Conservation (phyloP, 768 basidiomycete species). For the Boletus tomentosulus region DNA sequence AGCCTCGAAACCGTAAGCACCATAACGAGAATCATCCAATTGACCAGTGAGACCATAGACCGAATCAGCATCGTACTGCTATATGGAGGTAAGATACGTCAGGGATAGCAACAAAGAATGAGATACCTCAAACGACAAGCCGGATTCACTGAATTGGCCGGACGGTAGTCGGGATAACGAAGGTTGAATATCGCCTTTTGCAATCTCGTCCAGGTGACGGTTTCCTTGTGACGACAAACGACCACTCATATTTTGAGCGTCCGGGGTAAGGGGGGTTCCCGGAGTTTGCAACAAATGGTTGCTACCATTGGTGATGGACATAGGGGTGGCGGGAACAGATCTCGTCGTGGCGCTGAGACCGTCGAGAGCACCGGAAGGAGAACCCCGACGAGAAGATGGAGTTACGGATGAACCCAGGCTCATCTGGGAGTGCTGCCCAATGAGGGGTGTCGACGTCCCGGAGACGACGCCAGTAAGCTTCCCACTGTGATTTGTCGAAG, state of each 20-base stretch:
- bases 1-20: constrained; percentile 54
- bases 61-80: constrained; percentile 58
- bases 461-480: constrained; percentile 48
- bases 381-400: constrained; percentile 67
- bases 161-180: constrained; percentile 67
- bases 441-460: constrained; percentile 59
- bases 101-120: constrained; percentile 8
- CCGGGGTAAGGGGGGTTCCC: constrained; percentile 57
- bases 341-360: constrained; percentile 58
- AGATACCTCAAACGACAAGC: constrained; percentile 54
- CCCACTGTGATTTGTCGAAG: constrained; percentile 47
- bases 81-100: constrained; percentile 12
- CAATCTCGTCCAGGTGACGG: constrained; percentile 47
- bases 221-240: constrained; percentile 49
- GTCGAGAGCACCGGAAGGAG: constrained; percentile 65
- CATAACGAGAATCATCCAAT: constrained; percentile 51
- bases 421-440: constrained; percentile 59
- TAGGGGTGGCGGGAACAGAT: constrained; percentile 80
- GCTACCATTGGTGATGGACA: constrained; percentile 47
- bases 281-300: constrained; percentile 60
- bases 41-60: constrained; percentile 44
- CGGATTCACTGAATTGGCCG: constrained; percentile 51
- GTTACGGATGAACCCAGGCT: constrained; percentile 26
- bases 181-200: constrained; percentile 58
- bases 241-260: constrained; percentile 56